Evolutionary conservation across 148 eudicot species (phyloP), one percentile per base, ranked within the genome.

Genomic region (Chenopodium album): DNA sequence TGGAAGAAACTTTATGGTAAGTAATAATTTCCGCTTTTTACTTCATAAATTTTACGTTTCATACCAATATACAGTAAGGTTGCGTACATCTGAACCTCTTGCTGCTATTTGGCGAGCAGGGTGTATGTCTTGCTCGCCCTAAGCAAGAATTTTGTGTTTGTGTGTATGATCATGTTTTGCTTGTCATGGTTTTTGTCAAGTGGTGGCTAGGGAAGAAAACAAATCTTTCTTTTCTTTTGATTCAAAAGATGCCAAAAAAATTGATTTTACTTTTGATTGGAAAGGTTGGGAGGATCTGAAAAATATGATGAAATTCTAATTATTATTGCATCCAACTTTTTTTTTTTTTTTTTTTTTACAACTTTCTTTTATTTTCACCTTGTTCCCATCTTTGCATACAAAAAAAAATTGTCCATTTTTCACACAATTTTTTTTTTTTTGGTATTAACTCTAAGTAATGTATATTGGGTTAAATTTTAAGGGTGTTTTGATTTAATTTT

Each of bases 1-100:
- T 95, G 98, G 98, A 93, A 93, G 89, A 93, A 93, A 85, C 84
- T 94, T 12, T 94, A 93, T 85, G 98, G 98, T 94, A 91, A 62
- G 26, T 52, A 14, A 56, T 52, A 14, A 56, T 56, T 56, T 6
- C 22, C 62, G 1, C 17, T 4, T 14, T 56, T 17, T 13, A 56
- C 17, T 56, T 13, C 4, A 17, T 16, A 17, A 50, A 9, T 50
- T 50, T 50, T 12, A 50, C 14, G 14, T 50, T 50, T 50, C 12
- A 50, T 50, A 9, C 54, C 54, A 11, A 10, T 0, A 10, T 0
- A 2, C 2, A 50, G 12, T 22, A 50, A 54, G 13, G 34, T 41
- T 77, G 79, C 79, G 59, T 77, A 64, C 59, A 77, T 77, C 79
- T 77, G 56, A 77, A 20, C 37, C 31, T 11, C 37, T 26, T 26